Evolutionary conservation across 257 asterid genomes (phyloP).

Genomic region (Salvia splendens): DNA sequence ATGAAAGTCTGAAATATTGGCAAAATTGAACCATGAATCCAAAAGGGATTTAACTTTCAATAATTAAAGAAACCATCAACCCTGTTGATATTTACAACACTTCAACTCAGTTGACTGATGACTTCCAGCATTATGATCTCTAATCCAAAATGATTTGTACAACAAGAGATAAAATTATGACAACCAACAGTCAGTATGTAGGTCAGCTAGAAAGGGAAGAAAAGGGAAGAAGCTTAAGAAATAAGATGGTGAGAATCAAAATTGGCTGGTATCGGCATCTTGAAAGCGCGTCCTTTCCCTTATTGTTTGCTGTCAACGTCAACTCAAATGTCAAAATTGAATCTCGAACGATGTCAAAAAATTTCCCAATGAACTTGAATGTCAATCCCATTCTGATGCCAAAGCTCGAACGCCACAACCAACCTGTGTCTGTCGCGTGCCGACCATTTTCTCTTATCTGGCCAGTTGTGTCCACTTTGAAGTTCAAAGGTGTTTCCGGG

Average conservation of each 20-base stretch:
- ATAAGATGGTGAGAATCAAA: conserved; percentile 26
- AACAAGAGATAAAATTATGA: conserved; percentile 24
- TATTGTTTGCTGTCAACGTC: conserved; percentile 40
- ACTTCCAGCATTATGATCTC: conserved; percentile 23
- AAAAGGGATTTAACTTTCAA: conserved; percentile 5
- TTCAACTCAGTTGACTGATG: conserved; percentile 34
- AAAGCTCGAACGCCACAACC: conserved; percentile 31
- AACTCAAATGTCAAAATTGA: conserved; percentile 45
- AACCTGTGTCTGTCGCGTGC: conserved; percentile 27
- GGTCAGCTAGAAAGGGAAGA: conserved; percentile 9
- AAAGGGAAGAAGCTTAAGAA: not conserved
- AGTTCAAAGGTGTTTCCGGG: conserved; percentile 17
- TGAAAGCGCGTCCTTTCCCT: conserved; percentile 24
- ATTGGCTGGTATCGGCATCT: conserved; percentile 43
- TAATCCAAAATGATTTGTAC: conserved; percentile 29
- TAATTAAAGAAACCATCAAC: conserved; percentile 25
- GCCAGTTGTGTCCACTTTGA: conserved; percentile 29
- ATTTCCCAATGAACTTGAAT: conserved; percentile 32
- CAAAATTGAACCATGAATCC: too few relatives aligned
- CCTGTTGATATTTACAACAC: conserved; percentile 40
- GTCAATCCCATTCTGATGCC: conserved; percentile 29
- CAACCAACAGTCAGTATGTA: conserved; percentile 19
- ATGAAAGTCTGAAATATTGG: too few relatives aligned
- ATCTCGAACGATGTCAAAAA: conserved; percentile 43
- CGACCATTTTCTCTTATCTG: conserved; percentile 23